phyloP scores from a whole-genome alignment of 306 rosid species.

The Astragalus membranaceus region DNA sequence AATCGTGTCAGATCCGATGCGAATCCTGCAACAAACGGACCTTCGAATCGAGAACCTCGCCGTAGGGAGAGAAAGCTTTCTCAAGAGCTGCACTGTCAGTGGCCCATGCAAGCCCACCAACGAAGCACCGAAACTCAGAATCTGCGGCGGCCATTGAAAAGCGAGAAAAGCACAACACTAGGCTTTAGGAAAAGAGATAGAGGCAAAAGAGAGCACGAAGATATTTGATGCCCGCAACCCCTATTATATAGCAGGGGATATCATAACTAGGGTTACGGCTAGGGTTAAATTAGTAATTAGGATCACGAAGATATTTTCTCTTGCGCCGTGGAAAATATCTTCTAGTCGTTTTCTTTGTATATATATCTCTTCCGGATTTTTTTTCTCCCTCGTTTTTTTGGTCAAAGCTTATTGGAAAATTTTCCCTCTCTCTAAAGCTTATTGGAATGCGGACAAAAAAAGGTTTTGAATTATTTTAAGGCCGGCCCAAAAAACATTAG shows the following conservation, averaged over 20 bases:
- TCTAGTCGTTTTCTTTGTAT: no score
- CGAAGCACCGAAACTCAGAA: conserved; percentile 69
- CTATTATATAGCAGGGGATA: conserved; percentile 26
- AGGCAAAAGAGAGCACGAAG: background rate
- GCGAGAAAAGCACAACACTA: background rate
- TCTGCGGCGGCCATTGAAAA: conserved; percentile 52
- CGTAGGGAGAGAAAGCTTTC: conserved; percentile 60
- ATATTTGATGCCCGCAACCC: accelerated
- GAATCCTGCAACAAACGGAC: conserved; percentile 83
- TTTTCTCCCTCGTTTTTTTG: no score
- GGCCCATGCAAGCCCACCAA: conserved; percentile 97
- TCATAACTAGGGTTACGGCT: conserved; percentile 31
- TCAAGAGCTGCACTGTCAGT: conserved; percentile 57
- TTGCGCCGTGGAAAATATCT: no score
- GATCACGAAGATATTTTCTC: no score
- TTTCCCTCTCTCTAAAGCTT: no score
- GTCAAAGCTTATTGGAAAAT: no score
- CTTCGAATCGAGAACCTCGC: conserved; percentile 87
- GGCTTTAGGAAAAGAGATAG: background rate
- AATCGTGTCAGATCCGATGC: conserved; percentile 52
- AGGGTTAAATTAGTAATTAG: no score
- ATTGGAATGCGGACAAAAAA: no score
- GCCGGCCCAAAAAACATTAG: no score
- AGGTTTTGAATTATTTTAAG: no score
- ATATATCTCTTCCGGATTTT: no score